Conservation (phyloP, 139 green algal genomes). For the Chlamydomonas sp. region DNA sequence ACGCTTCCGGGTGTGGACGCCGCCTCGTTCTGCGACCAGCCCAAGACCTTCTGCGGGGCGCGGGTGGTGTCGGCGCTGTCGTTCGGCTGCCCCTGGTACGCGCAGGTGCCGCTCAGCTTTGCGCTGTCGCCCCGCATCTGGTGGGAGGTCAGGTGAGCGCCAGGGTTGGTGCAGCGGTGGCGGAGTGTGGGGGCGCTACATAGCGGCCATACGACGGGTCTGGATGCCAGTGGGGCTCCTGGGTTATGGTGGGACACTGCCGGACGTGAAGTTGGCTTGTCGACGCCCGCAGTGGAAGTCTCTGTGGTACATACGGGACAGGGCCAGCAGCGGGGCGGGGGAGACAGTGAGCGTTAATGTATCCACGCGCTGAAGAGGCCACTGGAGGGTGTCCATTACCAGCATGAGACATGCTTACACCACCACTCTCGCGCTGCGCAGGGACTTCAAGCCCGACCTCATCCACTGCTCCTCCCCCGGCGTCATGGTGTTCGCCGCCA, state of each 20-base stretch:
- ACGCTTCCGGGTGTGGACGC: constrained; percentile 28
- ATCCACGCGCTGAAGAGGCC: too few relatives aligned
- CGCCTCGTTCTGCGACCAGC: constrained; percentile 43
- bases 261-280: too few relatives aligned
- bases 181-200: background rate
- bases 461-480: constrained; percentile 91
- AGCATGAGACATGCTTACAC: background rate
- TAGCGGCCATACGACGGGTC: too few relatives aligned
- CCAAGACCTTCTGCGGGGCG: constrained; percentile 82
- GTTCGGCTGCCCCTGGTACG: constrained; percentile 36
- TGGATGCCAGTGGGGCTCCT: too few relatives aligned
- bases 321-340: too few relatives aligned
- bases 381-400: too few relatives aligned
- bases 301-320: too few relatives aligned
- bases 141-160: constrained; percentile 15
- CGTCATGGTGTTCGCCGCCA: constrained; percentile 87
- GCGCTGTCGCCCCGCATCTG: constrained; percentile 30
- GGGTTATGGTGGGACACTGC: too few relatives aligned
- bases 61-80: constrained; percentile 64
- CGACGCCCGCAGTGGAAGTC: too few relatives aligned
- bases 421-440: background rate
- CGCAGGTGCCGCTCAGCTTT: constrained; percentile 34
- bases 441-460: constrained; percentile 54
- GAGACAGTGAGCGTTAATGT: too few relatives aligned
- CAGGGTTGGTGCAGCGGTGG: background rate